Base-by-base conservation (phyloP, 805 yeast species). In the Wickerhamia fluorescens region DNA sequence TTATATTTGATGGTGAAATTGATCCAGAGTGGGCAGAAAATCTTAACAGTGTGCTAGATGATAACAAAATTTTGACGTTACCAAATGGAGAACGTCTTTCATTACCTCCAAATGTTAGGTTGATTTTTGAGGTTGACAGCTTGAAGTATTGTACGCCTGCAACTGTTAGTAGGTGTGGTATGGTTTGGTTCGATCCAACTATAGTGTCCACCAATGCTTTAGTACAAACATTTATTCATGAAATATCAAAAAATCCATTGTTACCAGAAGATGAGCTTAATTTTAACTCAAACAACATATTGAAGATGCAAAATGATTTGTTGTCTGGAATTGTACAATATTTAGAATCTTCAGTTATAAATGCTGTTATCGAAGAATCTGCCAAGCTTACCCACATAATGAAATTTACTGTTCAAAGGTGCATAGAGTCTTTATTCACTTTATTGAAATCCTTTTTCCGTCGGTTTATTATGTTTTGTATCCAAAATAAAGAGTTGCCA, bases 21-120 rank as follows among this genome's bases (percentile, higher is more conserved):
- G 96, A 89, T 47, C 96, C 97, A 0, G 77, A 74, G 22, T 89
- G 96, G 94, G 85, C 85, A 1, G 97, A 89, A 44, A 80, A 81
- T 32, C 59, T 89, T 39, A 89, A 89, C 57, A 81, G 94, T 58
- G 92, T 87, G 7, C 61, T 89, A 11, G 97, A 89, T 54, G 97
- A 89, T 41, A 89, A 87, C 53, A 75, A 72, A 38, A 40, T 81
- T 1, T 54, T 89, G 23, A 87, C 96, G 0, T 58, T 89, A 7
- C 92, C 97, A 0, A 86, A 76, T 46, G 97, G 97, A 22, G 97
- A 89, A 49, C 70, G 96, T 14, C 47, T 89, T 5, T 58, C 68
- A 1, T 52, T 89, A 2, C 86, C 94, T 0, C 42, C 55, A 0
- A 78, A 79, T 39, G 66, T 85, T 4, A 65, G 72, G 14, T 47